Conservation (phyloP, 345 rosid genomes). For the Syzygium oleosum region DNA sequence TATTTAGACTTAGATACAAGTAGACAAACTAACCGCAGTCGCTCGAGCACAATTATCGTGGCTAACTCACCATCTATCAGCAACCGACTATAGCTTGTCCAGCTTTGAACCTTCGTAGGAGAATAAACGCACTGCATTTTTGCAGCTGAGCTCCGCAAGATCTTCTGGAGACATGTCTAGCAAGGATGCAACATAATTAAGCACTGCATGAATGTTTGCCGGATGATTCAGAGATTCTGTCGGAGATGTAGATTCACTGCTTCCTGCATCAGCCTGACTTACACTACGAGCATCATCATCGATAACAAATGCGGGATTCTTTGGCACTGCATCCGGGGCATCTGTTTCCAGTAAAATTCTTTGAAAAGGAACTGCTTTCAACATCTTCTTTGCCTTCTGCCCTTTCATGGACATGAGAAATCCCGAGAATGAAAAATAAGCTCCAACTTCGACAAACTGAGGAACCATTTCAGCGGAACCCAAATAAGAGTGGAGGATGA, state of each 20-base stretch:
- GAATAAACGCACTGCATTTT: slow-evolving; percentile 52
- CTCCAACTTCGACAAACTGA: slow-evolving; percentile 81
- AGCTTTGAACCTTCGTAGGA: slow-evolving; percentile 28
- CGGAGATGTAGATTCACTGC: slow-evolving; percentile 18
- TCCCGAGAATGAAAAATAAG: slow-evolving; percentile 91
- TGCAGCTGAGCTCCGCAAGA: slow-evolving; percentile 54
- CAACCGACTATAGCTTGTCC: background rate
- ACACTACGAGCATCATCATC: slow-evolving; percentile 38
- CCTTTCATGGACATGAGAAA: slow-evolving; percentile 70
- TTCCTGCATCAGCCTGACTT: slow-evolving; percentile 28
- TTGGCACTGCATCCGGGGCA: slow-evolving; percentile 92
- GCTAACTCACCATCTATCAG: background rate
- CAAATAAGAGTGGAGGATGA: slow-evolving; percentile 79
- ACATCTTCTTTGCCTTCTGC: slow-evolving; percentile 68
- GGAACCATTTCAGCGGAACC: slow-evolving; percentile 98
- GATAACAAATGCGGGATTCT: slow-evolving; percentile 15
- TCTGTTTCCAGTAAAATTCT: slow-evolving; percentile 88
- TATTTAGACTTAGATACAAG: background rate
- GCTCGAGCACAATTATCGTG: background rate
- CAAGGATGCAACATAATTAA: slow-evolving; percentile 51
- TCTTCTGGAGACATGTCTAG: slow-evolving; percentile 55
- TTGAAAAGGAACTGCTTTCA: slow-evolving; percentile 65
- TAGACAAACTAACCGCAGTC: background rate
- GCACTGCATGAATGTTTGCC: slow-evolving; percentile 64
- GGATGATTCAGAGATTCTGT: slow-evolving; percentile 79